Percentiles rank a stretch among this genome's conserved stretches.
phyloP scores from a whole-genome alignment of 1,139 yeast species.

The Lodderomyces oxycetoniae region DNA sequence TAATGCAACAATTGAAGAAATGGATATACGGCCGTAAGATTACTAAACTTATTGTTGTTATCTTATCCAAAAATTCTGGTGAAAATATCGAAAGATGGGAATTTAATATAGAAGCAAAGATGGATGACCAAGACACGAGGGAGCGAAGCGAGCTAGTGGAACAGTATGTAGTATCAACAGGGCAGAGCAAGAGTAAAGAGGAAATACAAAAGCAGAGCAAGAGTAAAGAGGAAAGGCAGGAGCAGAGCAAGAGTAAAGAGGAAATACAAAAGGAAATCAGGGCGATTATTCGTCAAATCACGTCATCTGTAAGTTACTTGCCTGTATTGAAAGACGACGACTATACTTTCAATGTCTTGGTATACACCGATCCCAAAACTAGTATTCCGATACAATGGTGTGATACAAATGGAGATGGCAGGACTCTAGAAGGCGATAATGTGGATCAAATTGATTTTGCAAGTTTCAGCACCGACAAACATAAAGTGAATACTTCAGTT shows the following conservation, averaged over 20 bases:
- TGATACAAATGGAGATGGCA: conserved; percentile 60
- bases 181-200: conserved; percentile 3
- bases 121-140: conserved; percentile 8
- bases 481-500: conserved; percentile 72
- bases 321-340: conserved; percentile 66
- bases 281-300: conserved; percentile 81
- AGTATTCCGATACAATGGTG: conserved; percentile 80
- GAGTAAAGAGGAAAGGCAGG: conserved; percentile 71
- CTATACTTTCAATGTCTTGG: conserved; percentile 82
- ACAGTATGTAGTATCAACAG: too few species aligned
- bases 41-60: conserved; percentile 64
- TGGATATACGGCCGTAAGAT: conserved; percentile 79
- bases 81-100: conserved; percentile 86
- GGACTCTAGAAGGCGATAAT: conserved; percentile 48
- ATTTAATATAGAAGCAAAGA: conserved; percentile 55
- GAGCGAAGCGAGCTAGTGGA: neutral
- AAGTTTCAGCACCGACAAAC: conserved; percentile 63
- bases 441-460: conserved; percentile 68
- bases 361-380: conserved; percentile 66
- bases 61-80: conserved; percentile 61
- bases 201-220: conserved; percentile 35
- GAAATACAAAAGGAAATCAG: conserved; percentile 73
- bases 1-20: conserved; percentile 70
- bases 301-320: conserved; percentile 80
- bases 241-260: conserved; percentile 32